These are phyloP conservation scores for Geotrichum bryndzae DNA, from an alignment of 1,139 yeast genomes.

Conservation along the genomic window DNA sequence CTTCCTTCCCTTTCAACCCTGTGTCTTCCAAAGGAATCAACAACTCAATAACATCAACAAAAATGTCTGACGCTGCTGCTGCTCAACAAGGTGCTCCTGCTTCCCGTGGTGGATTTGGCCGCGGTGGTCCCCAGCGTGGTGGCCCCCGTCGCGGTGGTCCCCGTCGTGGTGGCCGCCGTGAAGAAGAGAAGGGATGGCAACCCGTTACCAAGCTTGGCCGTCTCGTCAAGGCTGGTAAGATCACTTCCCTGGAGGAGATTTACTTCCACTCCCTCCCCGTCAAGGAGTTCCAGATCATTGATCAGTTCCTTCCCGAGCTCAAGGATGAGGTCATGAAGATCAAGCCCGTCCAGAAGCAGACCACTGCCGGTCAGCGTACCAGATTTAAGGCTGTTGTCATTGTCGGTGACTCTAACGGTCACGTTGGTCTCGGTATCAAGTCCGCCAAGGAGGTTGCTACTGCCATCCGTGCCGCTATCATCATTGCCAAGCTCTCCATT, in stretches of 20 bases:
- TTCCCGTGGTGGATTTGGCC: constrained; percentile 29
- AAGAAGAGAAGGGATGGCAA: constrained; percentile 98
- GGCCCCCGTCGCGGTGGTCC: constrained; percentile 50
- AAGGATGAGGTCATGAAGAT: constrained; percentile 99
- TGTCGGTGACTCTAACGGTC: constrained; percentile 99
- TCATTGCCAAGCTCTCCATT: constrained; percentile 97
- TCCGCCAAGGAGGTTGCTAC: constrained; percentile 99
- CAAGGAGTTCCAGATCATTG: constrained; percentile 98
- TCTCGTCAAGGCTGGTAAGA: constrained; percentile 98
- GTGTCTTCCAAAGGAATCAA: constrained; percentile 3
- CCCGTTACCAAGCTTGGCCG: constrained; percentile 99
- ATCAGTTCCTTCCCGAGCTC: constrained; percentile 90
- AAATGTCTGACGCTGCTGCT: constrained; percentile 17
- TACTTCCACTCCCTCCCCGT: constrained; percentile 99
- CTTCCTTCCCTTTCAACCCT: not conserved
- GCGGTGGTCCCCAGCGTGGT: constrained; percentile 46
- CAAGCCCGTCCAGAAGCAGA: constrained; percentile 99
- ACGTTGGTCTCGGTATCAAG: constrained; percentile 99
- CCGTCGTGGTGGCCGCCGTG: constrained; percentile 61
- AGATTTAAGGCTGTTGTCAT: constrained; percentile 99
- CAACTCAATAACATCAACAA: constrained; percentile 9
- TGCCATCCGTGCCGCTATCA: constrained; percentile 99
- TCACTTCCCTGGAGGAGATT: constrained; percentile 94
- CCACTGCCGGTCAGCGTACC: constrained; percentile 99
- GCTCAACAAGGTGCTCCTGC: constrained; percentile 20